Conservation (phyloP, 2,329 filamentous ascomycete species). For the Curvularia lunata region DNA sequence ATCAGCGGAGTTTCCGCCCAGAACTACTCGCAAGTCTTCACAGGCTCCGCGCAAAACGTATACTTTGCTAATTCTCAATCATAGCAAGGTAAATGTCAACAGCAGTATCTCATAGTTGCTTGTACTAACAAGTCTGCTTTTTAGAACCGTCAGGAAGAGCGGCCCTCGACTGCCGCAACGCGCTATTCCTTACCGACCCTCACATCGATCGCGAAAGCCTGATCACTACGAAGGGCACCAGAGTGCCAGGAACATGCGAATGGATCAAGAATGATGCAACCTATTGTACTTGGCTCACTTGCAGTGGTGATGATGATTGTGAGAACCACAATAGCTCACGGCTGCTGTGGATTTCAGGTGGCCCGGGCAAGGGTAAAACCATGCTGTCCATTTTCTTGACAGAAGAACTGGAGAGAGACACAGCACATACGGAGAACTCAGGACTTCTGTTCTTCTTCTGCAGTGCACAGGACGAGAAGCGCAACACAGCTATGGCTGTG, state of each 20-base stretch:
- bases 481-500: neutral
- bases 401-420: neutral
- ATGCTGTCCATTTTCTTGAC: neutral
- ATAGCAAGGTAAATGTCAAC: neutral
- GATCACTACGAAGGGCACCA: neutral
- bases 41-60: neutral
- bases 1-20: neutral
- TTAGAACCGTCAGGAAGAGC: neutral
- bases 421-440: neutral
- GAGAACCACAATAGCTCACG: neutral
- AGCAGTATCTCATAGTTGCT: neutral
- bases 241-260: neutral
- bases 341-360: neutral
- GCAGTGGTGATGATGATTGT: neutral
- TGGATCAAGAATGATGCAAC: neutral
- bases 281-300: neutral
- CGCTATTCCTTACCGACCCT: neutral
- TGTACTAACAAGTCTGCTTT: neutral
- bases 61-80: neutral
- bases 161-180: too few species aligned
- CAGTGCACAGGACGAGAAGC: neutral
- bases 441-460: neutral
- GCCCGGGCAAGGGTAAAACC: neutral
- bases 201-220: neutral
- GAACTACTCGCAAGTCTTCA: too few species aligned